Conservation (phyloP, 1,139 yeast genomes). For the Candida glucosophila region DNA sequence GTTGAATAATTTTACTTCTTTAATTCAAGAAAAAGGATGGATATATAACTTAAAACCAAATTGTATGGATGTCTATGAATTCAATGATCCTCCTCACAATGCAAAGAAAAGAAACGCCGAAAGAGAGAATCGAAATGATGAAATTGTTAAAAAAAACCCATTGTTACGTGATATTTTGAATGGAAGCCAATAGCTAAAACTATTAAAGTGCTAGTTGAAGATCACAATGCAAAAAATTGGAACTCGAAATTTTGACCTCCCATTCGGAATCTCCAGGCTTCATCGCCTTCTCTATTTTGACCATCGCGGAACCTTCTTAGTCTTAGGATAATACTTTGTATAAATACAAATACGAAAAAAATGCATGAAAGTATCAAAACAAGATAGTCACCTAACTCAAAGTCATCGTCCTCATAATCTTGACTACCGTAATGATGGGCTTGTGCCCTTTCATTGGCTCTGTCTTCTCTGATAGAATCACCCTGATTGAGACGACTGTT, state of each 20-base stretch:
- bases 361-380: conserved; percentile 22
- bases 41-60: conserved; percentile 42
- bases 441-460: conserved; percentile 17
- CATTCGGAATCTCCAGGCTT: conserved; percentile 11
- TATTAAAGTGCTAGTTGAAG: conserved; percentile 11
- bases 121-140: conserved; percentile 5
- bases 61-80: conserved; percentile 31
- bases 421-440: conserved; percentile 30
- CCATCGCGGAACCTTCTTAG: conserved; percentile 16
- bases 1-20: conserved; percentile 52
- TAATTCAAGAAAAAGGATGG: conserved; percentile 60
- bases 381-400: conserved; percentile 26
- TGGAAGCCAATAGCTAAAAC: conserved; percentile 6
- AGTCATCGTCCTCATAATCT: conserved; percentile 15
- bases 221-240: conserved; percentile 26
- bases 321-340: conserved; percentile 21
- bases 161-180: conserved; percentile 18
- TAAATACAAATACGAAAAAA: conserved; percentile 22
- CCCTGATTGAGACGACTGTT: too few relatives aligned
- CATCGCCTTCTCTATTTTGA: conserved; percentile 9
- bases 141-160: conserved; percentile 12
- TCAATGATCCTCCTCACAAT: conserved; percentile 16
- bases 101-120: conserved; percentile 9
- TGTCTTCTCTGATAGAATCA: conserved; percentile 2
- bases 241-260: conserved; percentile 28